phyloP scores from a whole-genome alignment of 73 alveolate species.

The Paramecium biaurelia region DNA sequence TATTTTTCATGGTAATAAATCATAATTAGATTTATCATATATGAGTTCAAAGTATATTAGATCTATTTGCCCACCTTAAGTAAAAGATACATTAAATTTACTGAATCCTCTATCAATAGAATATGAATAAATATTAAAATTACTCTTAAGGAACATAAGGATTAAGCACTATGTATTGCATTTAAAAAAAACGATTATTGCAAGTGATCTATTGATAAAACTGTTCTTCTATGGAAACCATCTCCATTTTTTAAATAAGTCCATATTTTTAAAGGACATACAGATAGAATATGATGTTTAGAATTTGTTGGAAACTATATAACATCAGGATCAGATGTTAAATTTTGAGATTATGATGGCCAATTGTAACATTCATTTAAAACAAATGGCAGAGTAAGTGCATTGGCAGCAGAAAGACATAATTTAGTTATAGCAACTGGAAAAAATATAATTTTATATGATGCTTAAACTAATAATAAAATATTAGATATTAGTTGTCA shows the following conservation, averaged over 20 bases:
- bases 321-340: slow-evolving; percentile 14
- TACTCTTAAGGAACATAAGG: neutral
- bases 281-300: neutral
- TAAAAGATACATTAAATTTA: neutral
- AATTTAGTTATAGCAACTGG: neutral
- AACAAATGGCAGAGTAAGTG: slow-evolving; percentile 12
- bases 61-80: neutral
- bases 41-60: slow-evolving; percentile 31
- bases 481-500: neutral
- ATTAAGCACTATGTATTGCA: neutral
- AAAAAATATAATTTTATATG: neutral
- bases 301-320: neutral
- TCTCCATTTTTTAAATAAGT: neutral
- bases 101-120: neutral
- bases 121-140: neutral
- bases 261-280: neutral
- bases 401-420: neutral
- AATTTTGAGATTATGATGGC: neutral
- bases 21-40: neutral
- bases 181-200: neutral
- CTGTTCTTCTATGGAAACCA: neutral
- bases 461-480: neutral
- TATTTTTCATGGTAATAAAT: neutral
- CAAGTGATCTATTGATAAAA: neutral
- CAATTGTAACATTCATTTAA: neutral